Conservation (phyloP, 78 protist species). For the Thecamonas trahens region DNA sequence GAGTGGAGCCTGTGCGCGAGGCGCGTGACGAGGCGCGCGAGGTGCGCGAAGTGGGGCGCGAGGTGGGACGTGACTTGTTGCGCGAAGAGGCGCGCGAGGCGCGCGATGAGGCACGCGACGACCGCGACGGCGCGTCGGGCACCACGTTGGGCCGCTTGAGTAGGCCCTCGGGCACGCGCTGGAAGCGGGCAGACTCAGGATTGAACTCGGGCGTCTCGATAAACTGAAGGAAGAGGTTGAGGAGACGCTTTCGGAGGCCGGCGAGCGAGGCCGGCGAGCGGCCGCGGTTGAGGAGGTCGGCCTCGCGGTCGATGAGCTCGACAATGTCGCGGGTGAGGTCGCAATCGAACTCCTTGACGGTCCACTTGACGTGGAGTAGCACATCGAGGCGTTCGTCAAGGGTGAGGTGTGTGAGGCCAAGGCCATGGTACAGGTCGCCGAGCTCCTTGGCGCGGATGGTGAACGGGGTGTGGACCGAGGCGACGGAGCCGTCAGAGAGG, state of each 20-base stretch:
- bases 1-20: too few relatives aligned
- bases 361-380: slow-evolving; percentile 56
- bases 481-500: neutral
- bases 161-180: slow-evolving; percentile 14
- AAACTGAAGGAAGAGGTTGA: slow-evolving; percentile 55
- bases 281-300: slow-evolving; percentile 40
- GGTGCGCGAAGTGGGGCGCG: too few relatives aligned
- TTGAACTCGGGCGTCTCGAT: slow-evolving; percentile 70
- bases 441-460: slow-evolving; percentile 67
- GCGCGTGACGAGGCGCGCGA: too few relatives aligned
- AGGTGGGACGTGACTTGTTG: too few relatives aligned
- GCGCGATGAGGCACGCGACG: too few relatives aligned
- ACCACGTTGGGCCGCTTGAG: too few relatives aligned
- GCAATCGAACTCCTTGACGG: slow-evolving; percentile 64
- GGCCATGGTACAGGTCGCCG: slow-evolving; percentile 35
- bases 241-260: slow-evolving; percentile 39
- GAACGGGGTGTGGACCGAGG: slow-evolving; percentile 53
- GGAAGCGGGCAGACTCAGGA: slow-evolving; percentile 51
- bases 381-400: slow-evolving; percentile 67
- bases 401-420: neutral
- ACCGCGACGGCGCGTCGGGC: too few relatives aligned
- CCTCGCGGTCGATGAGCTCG: slow-evolving; percentile 72
- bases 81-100: too few relatives aligned
- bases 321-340: slow-evolving; percentile 50
- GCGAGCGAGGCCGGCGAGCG: neutral